Conservation (phyloP, 208 protist species). For the Crithidia brevicula region DNA sequence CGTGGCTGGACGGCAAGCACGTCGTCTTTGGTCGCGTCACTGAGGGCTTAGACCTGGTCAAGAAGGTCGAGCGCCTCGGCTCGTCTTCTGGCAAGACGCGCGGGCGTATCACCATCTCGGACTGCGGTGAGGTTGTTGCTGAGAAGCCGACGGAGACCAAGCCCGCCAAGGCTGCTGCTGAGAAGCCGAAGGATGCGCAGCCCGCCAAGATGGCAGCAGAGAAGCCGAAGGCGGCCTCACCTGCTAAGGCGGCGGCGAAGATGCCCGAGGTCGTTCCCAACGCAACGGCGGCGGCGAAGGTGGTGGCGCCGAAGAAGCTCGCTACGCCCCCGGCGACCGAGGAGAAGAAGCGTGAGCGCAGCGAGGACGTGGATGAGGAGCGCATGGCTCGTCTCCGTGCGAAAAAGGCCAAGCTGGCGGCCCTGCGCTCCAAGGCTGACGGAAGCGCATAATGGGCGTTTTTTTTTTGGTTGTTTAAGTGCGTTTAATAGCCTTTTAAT, state of each 20-base stretch:
- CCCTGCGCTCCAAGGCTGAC: slow-evolving; percentile 54
- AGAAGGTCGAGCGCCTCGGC: slow-evolving; percentile 78
- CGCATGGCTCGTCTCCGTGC: slow-evolving; percentile 60
- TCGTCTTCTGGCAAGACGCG: slow-evolving; percentile 76
- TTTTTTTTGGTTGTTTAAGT: background rate
- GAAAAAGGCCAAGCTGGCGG: slow-evolving; percentile 66
- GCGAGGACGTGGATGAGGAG: slow-evolving; percentile 41
- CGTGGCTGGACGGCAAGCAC: slow-evolving; percentile 95
- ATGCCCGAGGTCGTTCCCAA: slow-evolving; percentile 14
- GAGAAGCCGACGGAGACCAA: slow-evolving; percentile 19
- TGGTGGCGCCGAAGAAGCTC: slow-evolving; percentile 11
- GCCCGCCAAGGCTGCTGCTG: no score
- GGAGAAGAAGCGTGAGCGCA: slow-evolving; percentile 28
- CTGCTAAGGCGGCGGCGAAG: slow-evolving; percentile 13
- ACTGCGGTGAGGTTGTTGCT: slow-evolving; percentile 79
- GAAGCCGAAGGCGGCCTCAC: slow-evolving; percentile 12
- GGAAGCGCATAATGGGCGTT: no score
- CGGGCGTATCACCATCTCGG: slow-evolving; percentile 57
- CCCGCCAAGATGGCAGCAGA: background rate
- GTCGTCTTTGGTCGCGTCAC: slow-evolving; percentile 96
- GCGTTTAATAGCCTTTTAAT: no score
- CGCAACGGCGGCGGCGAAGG: slow-evolving; percentile 11
- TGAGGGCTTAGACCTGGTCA: slow-evolving; percentile 86
- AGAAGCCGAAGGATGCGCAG: slow-evolving; percentile 13
- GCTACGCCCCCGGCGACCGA: slow-evolving; percentile 11